phyloP scores from a whole-genome alignment of 208 protist species.

The Trypanosoma brucei region DNA sequence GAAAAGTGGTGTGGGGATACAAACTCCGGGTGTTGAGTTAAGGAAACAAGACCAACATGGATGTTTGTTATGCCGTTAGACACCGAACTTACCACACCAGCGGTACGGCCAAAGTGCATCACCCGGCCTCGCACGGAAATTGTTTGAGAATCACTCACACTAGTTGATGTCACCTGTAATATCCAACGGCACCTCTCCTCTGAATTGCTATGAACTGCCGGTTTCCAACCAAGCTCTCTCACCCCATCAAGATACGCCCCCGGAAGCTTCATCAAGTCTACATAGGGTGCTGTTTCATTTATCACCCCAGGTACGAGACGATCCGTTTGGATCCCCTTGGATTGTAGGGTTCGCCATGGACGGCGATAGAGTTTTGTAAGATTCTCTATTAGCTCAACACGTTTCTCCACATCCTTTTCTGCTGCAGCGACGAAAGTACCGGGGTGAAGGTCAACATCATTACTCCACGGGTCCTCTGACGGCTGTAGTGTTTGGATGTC shows the following conservation, averaged over 20 bases:
- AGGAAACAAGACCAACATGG: slow-evolving; percentile 39
- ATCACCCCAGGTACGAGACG: slow-evolving; percentile 56
- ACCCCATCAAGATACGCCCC: slow-evolving; percentile 33
- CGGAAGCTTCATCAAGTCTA: slow-evolving; percentile 32
- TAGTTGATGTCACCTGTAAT: slow-evolving; percentile 6
- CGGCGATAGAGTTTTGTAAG: slow-evolving; percentile 57
- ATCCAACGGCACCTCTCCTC: slow-evolving; percentile 16
- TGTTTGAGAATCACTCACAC: slow-evolving; percentile 8
- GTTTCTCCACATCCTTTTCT: slow-evolving; percentile 60
- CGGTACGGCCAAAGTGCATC: slow-evolving; percentile 43
- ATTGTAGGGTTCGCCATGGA: slow-evolving; percentile 52
- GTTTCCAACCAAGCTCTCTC: slow-evolving; percentile 44
- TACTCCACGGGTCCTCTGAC: slow-evolving; percentile 66
- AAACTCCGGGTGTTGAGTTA: slow-evolving; percentile 32
- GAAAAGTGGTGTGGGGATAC: slow-evolving; percentile 59
- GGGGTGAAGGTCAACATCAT: slow-evolving; percentile 26
- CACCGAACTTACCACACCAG: slow-evolving; percentile 26
- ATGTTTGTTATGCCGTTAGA: slow-evolving; percentile 28
- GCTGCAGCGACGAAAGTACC: slow-evolving; percentile 49
- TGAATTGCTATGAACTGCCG: slow-evolving; percentile 8
- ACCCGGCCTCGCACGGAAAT: slow-evolving; percentile 28
- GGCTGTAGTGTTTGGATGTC: slow-evolving; percentile 23
- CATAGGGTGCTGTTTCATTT: slow-evolving; percentile 70
- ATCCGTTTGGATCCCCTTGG: slow-evolving; percentile 66
- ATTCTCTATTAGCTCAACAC: slow-evolving; percentile 51